These are phyloP conservation scores for Sideroxylon spinosum DNA, from an alignment of 179 eudicot genomes.

Conservation along the genomic window DNA sequence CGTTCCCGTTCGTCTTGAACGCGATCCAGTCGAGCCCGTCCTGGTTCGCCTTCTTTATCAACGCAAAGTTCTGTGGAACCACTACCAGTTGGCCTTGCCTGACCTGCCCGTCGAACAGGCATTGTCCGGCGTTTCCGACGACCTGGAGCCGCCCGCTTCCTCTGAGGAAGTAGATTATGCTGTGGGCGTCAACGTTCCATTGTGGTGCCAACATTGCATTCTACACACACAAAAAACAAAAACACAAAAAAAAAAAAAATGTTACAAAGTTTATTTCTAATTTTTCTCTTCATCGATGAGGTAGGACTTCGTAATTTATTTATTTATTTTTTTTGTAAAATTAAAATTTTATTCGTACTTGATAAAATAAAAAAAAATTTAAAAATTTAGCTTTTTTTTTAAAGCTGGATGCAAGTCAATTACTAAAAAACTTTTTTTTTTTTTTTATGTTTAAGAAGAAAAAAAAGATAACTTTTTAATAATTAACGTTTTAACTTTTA, in stretches of 20 bases:
- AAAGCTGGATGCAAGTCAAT: no score
- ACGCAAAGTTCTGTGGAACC: conserved; percentile 60
- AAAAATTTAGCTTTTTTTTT: no score
- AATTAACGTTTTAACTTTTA: no score
- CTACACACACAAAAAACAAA: conserved; percentile 34
- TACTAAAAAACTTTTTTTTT: no score
- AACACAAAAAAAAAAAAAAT: no score
- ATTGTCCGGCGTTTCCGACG: conserved; percentile 31
- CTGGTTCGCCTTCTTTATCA: conserved; percentile 44
- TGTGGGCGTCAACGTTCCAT: conserved; percentile 61
- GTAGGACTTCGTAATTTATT: no score
- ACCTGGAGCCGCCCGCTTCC: conserved; percentile 53
- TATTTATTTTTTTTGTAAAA: no score
- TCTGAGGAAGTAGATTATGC: conserved; percentile 37
- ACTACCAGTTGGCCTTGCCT: conserved; percentile 51
- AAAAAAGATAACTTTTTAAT: no score
- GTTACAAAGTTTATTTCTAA: neutral
- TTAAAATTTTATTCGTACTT: no score
- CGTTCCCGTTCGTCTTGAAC: conserved; percentile 56
- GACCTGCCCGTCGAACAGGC: conserved; percentile 41
- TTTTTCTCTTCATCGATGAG: no score
- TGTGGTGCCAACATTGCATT: conserved; percentile 52
- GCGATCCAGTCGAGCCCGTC: conserved; percentile 60
- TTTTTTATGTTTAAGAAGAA: no score
- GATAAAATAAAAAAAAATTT: no score